phyloP scores from a whole-genome alignment of 2,329 filamentous ascomycete species.

The Teratosphaeria epicoccoides region DNA sequence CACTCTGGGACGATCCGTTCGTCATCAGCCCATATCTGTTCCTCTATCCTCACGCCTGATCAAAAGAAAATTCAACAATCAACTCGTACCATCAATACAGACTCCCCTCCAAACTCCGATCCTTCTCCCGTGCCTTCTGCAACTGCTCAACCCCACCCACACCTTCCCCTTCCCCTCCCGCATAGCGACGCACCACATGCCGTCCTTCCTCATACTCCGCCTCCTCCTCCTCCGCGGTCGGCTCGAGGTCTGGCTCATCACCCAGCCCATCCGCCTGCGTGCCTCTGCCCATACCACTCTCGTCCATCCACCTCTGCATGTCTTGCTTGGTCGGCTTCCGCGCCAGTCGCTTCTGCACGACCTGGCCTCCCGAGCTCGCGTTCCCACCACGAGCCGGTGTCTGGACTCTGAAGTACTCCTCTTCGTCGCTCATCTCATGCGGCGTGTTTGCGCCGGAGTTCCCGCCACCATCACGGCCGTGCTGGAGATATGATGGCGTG shows the following conservation, averaged over 20 bases:
- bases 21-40: no score
- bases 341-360: conserved; percentile 31
- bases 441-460: conserved; percentile 25
- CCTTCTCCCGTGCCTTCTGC: conserved; percentile 17
- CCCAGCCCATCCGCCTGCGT: conserved; percentile 37
- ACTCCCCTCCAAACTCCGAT: conserved; percentile 22
- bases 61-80: no score
- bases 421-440: conserved; percentile 31
- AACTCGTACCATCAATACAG: conserved; percentile 15
- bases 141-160: conserved; percentile 9
- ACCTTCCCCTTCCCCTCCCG: background rate
- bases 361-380: conserved; percentile 1
- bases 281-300: conserved; percentile 39
- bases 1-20: no score
- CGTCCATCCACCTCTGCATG: conserved; percentile 32
- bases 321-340: conserved; percentile 33
- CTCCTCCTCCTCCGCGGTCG: background rate
- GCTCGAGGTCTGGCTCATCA: conserved; percentile 26
- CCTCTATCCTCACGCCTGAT: no score
- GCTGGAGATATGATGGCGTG: conserved; percentile 10
- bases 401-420: conserved; percentile 24
- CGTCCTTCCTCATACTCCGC: conserved; percentile 1
- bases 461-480: conserved; percentile 25
- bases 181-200: background rate
- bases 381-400: background rate